phyloP scores from a whole-genome alignment of 495 filamentous ascomycete genomes.

The Neurospora sp. region DNA sequence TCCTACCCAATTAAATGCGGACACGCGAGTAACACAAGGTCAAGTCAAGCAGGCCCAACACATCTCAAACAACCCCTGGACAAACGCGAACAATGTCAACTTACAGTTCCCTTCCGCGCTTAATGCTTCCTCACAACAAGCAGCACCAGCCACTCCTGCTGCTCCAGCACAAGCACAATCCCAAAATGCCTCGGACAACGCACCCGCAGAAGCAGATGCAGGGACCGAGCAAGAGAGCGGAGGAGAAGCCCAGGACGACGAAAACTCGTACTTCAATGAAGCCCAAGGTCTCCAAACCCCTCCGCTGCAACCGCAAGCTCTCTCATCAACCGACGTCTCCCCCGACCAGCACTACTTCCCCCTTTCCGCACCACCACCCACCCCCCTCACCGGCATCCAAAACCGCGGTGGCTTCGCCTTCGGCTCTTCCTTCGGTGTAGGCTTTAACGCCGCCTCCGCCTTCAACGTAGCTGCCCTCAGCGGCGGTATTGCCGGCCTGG shows the following conservation, averaged over 20 bases:
- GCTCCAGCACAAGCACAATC: neutral
- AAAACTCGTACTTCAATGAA: neutral
- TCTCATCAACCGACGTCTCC: neutral
- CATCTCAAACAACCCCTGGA: neutral
- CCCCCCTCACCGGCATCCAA: neutral
- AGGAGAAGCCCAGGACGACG: neutral
- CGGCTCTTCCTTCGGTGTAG: neutral
- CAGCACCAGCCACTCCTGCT: neutral
- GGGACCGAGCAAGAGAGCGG: neutral
- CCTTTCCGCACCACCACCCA: neutral
- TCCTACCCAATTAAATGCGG: neutral
- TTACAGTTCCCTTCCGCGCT: neutral
- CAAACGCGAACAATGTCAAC: neutral
- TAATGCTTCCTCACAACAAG: neutral
- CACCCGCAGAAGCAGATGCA: neutral
- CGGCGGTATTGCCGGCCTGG: neutral
- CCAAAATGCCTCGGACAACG: neutral
- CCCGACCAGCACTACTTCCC: neutral
- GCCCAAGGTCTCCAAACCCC: neutral
- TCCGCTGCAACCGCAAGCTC: neutral
- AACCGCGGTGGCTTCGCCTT: neutral
- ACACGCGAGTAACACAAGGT: neutral
- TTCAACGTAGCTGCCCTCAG: neutral
- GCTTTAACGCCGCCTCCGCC: neutral
- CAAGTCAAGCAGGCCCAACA: neutral